Conservation (phyloP, 192 early-diverging fungal species). For the Geosiphon pyriformis region DNA sequence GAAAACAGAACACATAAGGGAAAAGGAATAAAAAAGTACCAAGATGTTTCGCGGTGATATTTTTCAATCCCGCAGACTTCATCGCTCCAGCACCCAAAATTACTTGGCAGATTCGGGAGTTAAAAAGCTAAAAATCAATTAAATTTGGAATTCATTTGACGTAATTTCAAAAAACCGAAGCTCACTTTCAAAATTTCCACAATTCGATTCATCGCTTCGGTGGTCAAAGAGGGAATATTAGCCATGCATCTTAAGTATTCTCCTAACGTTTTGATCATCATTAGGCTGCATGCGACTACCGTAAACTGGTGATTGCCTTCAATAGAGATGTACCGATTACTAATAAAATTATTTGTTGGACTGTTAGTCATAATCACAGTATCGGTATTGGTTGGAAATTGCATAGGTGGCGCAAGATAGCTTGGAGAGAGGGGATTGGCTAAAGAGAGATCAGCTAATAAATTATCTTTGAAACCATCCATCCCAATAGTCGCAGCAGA, state of each 20-base stretch:
- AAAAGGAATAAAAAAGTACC: constrained; percentile 38
- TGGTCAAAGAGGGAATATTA: constrained; percentile 70
- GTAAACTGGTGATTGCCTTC: constrained; percentile 75
- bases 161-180: not conserved
- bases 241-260: constrained; percentile 86
- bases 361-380: constrained; percentile 20
- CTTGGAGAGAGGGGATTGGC: constrained; percentile 13
- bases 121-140: constrained; percentile 66
- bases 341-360: constrained; percentile 5
- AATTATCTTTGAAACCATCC: constrained; percentile 37
- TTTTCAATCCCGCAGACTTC: constrained; percentile 93
- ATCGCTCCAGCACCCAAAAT: constrained; percentile 97
- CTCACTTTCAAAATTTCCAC: constrained; percentile 78
- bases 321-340: constrained; percentile 67
- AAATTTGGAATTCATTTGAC: not conserved
- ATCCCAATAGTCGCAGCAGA: constrained; percentile 40
- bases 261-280: constrained; percentile 85
- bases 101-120: constrained; percentile 91
- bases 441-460: not conserved
- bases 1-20: constrained; percentile 28
- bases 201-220: constrained; percentile 84
- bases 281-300: constrained; percentile 74
- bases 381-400: constrained; percentile 17
- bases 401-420: constrained; percentile 21
- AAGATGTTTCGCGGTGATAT: constrained; percentile 95